phyloP scores from a whole-genome alignment of 2,329 filamentous ascomycete species.

The Pezicula neosporulosa region DNA sequence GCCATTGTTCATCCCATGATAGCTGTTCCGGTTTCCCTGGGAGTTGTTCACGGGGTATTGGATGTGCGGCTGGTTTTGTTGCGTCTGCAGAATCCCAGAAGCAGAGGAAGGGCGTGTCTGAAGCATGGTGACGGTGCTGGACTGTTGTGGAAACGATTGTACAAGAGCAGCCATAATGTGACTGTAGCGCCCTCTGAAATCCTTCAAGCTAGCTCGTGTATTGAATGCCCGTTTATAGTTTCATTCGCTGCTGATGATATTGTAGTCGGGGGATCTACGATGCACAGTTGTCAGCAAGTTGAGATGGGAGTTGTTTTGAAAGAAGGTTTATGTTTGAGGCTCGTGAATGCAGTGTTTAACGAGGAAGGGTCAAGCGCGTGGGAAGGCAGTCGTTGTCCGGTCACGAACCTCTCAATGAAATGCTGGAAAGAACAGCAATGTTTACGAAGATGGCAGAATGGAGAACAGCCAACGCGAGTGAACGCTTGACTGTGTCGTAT shows the following conservation, averaged over 20 bases:
- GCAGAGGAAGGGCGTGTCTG: slow-evolving; percentile 68
- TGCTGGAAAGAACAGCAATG: slow-evolving; percentile 23
- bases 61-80: slow-evolving; percentile 32
- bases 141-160: slow-evolving; percentile 76
- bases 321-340: slow-evolving; percentile 3
- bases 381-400: slow-evolving; percentile 8
- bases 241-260: slow-evolving; percentile 8
- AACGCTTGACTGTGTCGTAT: slow-evolving; percentile 37
- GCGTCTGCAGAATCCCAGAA: slow-evolving; percentile 43
- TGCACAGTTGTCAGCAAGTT: too few species aligned
- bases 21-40: slow-evolving; percentile 45
- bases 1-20: slow-evolving; percentile 47
- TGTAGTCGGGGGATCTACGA: too few species aligned
- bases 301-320: neutral
- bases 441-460: slow-evolving; percentile 24
- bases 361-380: slow-evolving; percentile 10
- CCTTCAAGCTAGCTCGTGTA: too few species aligned
- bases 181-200: slow-evolving; percentile 6
- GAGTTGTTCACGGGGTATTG: slow-evolving; percentile 43
- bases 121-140: slow-evolving; percentile 70
- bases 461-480: slow-evolving; percentile 27
- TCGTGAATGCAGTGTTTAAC: slow-evolving; percentile 13
- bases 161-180: slow-evolving; percentile 79
- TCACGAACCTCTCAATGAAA: slow-evolving; percentile 26
- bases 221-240: neutral